phyloP scores from a whole-genome alignment of 2,329 filamentous ascomycete species.

The Penicillium aurantiogriseum region DNA sequence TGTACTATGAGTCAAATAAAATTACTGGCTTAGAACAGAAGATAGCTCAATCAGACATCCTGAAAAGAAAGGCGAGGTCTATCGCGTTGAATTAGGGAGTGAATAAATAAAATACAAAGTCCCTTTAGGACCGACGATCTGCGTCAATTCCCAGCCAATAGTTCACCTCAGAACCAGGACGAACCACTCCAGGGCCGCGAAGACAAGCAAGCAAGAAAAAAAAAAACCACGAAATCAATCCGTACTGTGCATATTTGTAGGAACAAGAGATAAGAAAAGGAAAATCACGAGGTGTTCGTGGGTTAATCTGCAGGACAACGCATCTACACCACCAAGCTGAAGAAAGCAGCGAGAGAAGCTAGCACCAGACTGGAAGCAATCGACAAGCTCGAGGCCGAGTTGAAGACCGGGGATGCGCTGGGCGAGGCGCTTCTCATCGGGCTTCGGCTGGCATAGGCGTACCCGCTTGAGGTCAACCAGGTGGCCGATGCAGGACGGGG shows the following conservation, averaged over 20 bases:
- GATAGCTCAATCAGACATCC: too few relatives aligned
- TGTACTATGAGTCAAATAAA: too few relatives aligned
- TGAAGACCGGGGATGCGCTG: constrained; percentile 15
- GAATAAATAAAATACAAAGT: constrained; percentile 16
- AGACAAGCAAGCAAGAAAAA: not conserved
- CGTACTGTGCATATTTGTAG: constrained; percentile 7
- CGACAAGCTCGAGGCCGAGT: constrained; percentile 13
- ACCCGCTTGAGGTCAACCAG: constrained; percentile 7
- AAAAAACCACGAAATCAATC: not conserved
- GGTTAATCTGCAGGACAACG: not conserved
- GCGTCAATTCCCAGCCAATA: constrained; percentile 5
- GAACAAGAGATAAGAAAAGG: not conserved
- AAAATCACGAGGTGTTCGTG: not conserved
- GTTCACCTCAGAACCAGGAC: not conserved
- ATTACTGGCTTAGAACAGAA: not conserved
- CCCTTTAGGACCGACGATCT: not conserved
- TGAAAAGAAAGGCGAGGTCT: constrained; percentile 12
- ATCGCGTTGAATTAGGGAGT: constrained; percentile 15
- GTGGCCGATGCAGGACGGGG: constrained; percentile 22
- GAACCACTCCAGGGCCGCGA: not conserved
- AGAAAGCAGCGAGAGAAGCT: constrained; percentile 13
- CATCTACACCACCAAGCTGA: constrained; percentile 13
- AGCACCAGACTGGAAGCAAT: constrained; percentile 14
- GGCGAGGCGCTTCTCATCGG: not conserved
- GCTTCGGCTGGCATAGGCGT: constrained; percentile 3